Percentiles rank a stretch among this genome's conserved stretches.
Conservation (phyloP, 352 stramenopile species). For the Pythium vanterpoolii region DNA sequence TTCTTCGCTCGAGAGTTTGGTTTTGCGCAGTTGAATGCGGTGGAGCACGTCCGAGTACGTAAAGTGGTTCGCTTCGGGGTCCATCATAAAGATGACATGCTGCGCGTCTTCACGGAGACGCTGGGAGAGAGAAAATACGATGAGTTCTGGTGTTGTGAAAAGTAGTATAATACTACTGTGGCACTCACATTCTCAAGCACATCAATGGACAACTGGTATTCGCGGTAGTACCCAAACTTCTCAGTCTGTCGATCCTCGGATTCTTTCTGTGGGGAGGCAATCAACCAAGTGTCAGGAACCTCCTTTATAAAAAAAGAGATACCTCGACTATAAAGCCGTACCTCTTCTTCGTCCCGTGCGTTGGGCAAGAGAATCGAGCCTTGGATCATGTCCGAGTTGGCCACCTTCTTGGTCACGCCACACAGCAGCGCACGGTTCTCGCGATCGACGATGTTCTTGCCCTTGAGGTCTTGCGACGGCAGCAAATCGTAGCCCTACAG, state of each 20-base stretch:
- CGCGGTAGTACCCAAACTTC: conserved; percentile 81
- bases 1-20: conserved; percentile 71
- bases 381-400: conserved; percentile 58
- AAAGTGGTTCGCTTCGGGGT: conserved; percentile 69
- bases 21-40: conserved; percentile 81
- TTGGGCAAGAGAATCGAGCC: conserved; percentile 76
- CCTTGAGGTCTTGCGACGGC: conserved; percentile 76
- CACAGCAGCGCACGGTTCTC: conserved; percentile 72
- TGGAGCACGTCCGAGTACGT: conserved; percentile 77
- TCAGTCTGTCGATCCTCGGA: conserved; percentile 41
- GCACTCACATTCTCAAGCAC: conserved; percentile 63
- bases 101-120: conserved; percentile 46
- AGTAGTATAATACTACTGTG: not conserved
- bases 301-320: not conserved
- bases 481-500: conserved; percentile 84
- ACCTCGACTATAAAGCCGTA: conserved; percentile 11
- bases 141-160: not conserved
- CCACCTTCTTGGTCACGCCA: conserved; percentile 65
- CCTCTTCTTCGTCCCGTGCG: conserved; percentile 48
- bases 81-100: conserved; percentile 76
- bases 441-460: conserved; percentile 62
- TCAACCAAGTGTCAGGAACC: not conserved
- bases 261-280: conserved; percentile 32
- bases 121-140: conserved; percentile 3
- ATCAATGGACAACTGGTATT: conserved; percentile 76